phyloP scores from a whole-genome alignment of 352 stramenopile species.

The Plasmopara muralis region DNA sequence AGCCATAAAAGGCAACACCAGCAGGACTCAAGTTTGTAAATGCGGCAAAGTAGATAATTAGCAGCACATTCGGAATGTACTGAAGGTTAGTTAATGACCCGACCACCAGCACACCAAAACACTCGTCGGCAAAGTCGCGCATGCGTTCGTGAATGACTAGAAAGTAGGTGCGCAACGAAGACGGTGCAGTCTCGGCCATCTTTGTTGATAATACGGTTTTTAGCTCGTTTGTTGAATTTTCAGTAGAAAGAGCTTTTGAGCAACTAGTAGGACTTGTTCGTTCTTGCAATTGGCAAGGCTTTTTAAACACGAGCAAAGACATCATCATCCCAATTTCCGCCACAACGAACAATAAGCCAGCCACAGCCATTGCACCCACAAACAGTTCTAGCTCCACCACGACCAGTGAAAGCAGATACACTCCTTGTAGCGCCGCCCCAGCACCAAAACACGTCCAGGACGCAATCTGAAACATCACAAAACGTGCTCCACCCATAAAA shows the following conservation, averaged over 20 bases:
- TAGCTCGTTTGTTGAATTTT: conserved; percentile 8
- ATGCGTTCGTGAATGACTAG: conserved; percentile 26
- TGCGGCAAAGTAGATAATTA: conserved; percentile 42
- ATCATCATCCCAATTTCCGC: conserved; percentile 80
- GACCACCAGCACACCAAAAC: conserved; percentile 41
- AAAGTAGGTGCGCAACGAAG: conserved; percentile 4
- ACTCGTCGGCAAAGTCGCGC: conserved; percentile 46
- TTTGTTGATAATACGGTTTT: conserved; percentile 13
- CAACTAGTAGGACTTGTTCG: no score
- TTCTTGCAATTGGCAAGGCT: conserved; percentile 6
- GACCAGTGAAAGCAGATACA: conserved; percentile 75
- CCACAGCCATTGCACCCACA: conserved; percentile 61
- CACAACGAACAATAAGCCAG: conserved; percentile 51
- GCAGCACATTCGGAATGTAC: conserved; percentile 48
- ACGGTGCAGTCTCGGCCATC: background rate
- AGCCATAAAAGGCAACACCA: conserved; percentile 37
- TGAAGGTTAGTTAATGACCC: conserved; percentile 56
- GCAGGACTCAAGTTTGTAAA: conserved; percentile 35
- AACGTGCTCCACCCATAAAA: conserved; percentile 66
- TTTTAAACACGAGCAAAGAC: conserved; percentile 62
- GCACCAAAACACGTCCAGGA: conserved; percentile 75
- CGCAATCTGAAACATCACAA: conserved; percentile 69
- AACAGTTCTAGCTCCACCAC: conserved; percentile 77
- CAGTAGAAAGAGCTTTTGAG: background rate
- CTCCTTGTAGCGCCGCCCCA: conserved; percentile 55